Conservation (phyloP, 257 asterid genomes). For the Rehmannia glutinosa region DNA sequence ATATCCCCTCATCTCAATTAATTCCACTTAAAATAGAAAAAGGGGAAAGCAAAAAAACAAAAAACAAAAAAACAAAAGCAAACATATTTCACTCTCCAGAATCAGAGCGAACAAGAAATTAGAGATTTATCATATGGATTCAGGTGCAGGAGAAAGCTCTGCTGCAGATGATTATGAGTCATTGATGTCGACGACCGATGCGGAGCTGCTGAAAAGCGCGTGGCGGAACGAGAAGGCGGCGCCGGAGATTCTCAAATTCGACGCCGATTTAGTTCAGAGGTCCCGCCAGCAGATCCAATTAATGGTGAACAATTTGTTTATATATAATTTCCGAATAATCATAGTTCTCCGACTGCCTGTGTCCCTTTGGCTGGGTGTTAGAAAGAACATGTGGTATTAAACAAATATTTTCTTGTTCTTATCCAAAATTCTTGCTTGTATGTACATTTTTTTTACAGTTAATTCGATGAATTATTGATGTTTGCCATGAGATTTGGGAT, state of each 20-base stretch:
- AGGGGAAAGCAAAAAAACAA: too few species aligned
- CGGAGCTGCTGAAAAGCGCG: slow-evolving; percentile 73
- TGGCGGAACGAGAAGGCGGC: slow-evolving; percentile 98
- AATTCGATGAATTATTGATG: neutral
- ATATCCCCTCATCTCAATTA: neutral
- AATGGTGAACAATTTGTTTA: slow-evolving; percentile 51
- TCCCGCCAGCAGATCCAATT: slow-evolving; percentile 68
- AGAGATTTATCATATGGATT: slow-evolving; percentile 37
- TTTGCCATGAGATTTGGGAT: neutral
- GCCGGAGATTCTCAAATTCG: slow-evolving; percentile 75
- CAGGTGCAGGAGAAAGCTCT: slow-evolving; percentile 50
- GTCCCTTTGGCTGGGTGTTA: too few species aligned
- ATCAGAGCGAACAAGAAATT: neutral
- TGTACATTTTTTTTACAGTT: neutral
- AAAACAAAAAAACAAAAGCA: too few species aligned
- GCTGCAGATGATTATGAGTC: slow-evolving; percentile 64
- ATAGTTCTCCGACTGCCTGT: too few species aligned
- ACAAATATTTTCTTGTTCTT: neutral
- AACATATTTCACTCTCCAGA: too few species aligned
- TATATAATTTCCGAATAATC: too few species aligned
- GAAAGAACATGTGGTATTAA: too few species aligned
- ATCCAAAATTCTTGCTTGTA: neutral
- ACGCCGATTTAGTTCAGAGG: slow-evolving; percentile 54
- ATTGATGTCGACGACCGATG: slow-evolving; percentile 61
- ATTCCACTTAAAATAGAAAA: neutral